These are phyloP conservation scores for Hydnum rufescens DNA, from an alignment of 768 basidiomycete genomes.

Conservation along the genomic window DNA sequence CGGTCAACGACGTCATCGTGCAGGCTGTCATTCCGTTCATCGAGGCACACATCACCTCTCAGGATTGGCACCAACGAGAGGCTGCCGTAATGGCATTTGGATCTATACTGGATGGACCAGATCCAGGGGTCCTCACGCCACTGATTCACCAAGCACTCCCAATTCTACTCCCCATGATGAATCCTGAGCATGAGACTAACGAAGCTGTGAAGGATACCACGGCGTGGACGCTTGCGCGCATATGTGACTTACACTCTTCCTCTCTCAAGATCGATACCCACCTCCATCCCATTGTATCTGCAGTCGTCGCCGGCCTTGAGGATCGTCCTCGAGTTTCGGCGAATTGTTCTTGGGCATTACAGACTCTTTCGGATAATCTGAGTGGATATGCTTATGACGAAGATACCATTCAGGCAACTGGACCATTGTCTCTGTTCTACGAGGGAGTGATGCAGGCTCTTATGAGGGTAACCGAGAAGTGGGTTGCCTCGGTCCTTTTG, in stretches of 20 bases:
- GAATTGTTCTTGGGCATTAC: slow-evolving; percentile 91
- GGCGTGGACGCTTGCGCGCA: slow-evolving; percentile 92
- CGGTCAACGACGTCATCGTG: slow-evolving; percentile 80
- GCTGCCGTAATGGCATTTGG: slow-evolving; percentile 98
- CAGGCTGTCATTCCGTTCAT: slow-evolving; percentile 93
- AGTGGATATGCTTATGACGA: slow-evolving; percentile 45
- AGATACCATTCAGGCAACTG: slow-evolving; percentile 31
- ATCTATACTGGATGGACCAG: slow-evolving; percentile 91
- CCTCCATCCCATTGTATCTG: slow-evolving; percentile 61
- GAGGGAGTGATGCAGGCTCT: slow-evolving; percentile 72
- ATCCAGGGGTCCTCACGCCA: slow-evolving; percentile 67
- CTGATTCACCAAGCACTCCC: slow-evolving; percentile 89
- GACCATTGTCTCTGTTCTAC: slow-evolving; percentile 73
- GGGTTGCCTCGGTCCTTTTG: slow-evolving; percentile 12
- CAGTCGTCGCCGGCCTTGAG: slow-evolving; percentile 60
- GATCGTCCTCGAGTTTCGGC: slow-evolving; percentile 72
- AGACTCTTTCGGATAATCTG: slow-evolving; percentile 87
- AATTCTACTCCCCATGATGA: slow-evolving; percentile 88
- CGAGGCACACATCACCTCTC: slow-evolving; percentile 79
- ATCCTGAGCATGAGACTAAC: slow-evolving; percentile 36
- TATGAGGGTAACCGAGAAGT: slow-evolving; percentile 76
- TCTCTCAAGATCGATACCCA: slow-evolving; percentile 82
- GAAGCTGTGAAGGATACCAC: slow-evolving; percentile 87
- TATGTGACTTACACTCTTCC: slow-evolving; percentile 73
- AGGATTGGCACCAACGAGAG: slow-evolving; percentile 90